A percentile compares a stretch with the other conserved stretches of the same genome.
phyloP scores from a whole-genome alignment of 306 rosid species.

The Cicer arietinum region DNA sequence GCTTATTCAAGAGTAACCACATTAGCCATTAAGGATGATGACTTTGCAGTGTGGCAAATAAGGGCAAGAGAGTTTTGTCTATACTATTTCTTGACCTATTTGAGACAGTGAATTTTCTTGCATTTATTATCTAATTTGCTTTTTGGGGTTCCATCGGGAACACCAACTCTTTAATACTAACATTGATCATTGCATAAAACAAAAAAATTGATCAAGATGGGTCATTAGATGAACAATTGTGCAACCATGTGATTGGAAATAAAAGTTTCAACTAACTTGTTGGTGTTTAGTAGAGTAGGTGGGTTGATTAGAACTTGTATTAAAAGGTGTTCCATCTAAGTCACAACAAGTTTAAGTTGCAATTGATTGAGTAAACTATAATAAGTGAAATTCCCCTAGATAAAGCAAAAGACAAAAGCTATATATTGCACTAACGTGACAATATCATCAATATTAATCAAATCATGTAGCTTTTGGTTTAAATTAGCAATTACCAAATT shows the following conservation, averaged over 20 bases:
- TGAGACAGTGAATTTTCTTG: background rate
- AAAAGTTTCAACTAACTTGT: slow-evolving; percentile 37
- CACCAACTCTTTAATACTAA: slow-evolving; percentile 21
- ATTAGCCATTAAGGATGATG: slow-evolving; percentile 33
- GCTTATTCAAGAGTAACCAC: slow-evolving; percentile 47
- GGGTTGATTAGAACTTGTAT: slow-evolving; percentile 12
- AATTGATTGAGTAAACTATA: slow-evolving; percentile 7
- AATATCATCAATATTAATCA: slow-evolving; percentile 10
- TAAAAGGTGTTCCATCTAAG: slow-evolving; percentile 15
- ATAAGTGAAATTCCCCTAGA: slow-evolving; percentile 21
- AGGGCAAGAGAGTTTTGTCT: slow-evolving; percentile 18
- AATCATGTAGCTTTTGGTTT: background rate
- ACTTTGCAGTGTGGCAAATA: slow-evolving; percentile 34
- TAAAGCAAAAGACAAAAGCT: slow-evolving; percentile 23
- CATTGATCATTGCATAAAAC: slow-evolving; percentile 32
- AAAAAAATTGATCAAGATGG: slow-evolving; percentile 5
- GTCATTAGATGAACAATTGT: slow-evolving; percentile 18
- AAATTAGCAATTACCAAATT: background rate
- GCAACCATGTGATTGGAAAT: slow-evolving; percentile 41
- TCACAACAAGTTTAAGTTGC: slow-evolving; percentile 6
- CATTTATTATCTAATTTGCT: slow-evolving; percentile 28
- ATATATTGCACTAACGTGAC: slow-evolving; percentile 11
- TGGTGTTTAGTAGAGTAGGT: slow-evolving; percentile 33
- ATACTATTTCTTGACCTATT: slow-evolving; percentile 24
- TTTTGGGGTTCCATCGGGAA: slow-evolving; percentile 35